These are phyloP conservation scores for Jacaranda mimosifolia DNA, from an alignment of 257 asterid genomes.

Conservation along the genomic window DNA sequence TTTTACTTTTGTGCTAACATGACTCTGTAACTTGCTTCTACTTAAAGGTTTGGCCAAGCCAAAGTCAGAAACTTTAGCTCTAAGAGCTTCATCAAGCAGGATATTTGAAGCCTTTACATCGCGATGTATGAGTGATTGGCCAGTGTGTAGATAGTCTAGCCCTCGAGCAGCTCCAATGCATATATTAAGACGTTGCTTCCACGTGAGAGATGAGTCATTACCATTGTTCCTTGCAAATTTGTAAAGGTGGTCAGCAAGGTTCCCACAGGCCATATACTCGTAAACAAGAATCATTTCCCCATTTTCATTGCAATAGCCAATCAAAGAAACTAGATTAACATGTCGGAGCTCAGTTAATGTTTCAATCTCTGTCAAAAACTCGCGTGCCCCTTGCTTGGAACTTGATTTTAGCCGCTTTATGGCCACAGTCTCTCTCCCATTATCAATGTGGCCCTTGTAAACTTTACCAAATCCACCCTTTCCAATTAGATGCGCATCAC, in stretches of 20 bases:
- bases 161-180: slow-evolving; percentile 54
- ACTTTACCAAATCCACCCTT: slow-evolving; percentile 35
- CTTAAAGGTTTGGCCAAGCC: slow-evolving; percentile 56
- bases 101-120: slow-evolving; percentile 57
- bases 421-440: slow-evolving; percentile 41
- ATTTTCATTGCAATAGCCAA: no score
- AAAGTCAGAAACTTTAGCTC: slow-evolving; percentile 56
- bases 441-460: slow-evolving; percentile 37
- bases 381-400: slow-evolving; percentile 48
- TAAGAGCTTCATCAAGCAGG: slow-evolving; percentile 47
- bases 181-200: slow-evolving; percentile 48
- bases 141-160: slow-evolving; percentile 25
- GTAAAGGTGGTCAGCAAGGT: background rate
- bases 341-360: slow-evolving; percentile 47
- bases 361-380: slow-evolving; percentile 50
- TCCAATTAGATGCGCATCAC: slow-evolving; percentile 42
- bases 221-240: slow-evolving; percentile 25
- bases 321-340: slow-evolving; percentile 50
- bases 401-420: slow-evolving; percentile 44
- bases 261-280: no score
- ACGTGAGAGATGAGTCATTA: slow-evolving; percentile 30
- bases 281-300: no score
- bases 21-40: slow-evolving; percentile 37
- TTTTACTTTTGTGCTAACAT: slow-evolving; percentile 49
- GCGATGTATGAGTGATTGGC: slow-evolving; percentile 44